A percentile compares a stretch with the other conserved stretches of the same genome.
Conservation (phyloP, 2,329 filamentous ascomycete species). For the Colletotrichum sp. region DNA sequence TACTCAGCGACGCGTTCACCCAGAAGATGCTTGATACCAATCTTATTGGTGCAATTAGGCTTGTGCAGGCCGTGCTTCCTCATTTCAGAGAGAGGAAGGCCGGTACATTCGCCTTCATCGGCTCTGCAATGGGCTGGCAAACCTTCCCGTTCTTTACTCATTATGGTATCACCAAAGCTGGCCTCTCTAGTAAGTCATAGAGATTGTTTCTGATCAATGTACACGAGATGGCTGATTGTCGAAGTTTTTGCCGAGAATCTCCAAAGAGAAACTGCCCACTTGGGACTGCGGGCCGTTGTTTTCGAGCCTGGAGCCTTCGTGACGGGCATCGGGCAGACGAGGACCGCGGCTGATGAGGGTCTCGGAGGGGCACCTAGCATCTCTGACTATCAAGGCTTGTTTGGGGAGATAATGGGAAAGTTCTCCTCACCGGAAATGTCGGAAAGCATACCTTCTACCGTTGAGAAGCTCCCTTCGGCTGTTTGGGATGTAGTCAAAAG, state of each 20-base stretch:
- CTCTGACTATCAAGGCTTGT: slow-evolving; percentile 25
- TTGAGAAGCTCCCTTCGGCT: slow-evolving; percentile 23
- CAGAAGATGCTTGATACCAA: slow-evolving; percentile 32
- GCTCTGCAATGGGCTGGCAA: slow-evolving; percentile 21
- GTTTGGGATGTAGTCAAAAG: slow-evolving; percentile 33
- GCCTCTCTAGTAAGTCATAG: background rate
- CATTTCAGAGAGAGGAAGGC: slow-evolving; percentile 28
- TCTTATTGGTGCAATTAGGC: slow-evolving; percentile 30
- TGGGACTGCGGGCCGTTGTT: background rate
- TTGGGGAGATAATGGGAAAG: slow-evolving; percentile 24
- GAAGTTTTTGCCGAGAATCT: background rate
- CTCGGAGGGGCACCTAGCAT: background rate
- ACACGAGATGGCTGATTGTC: background rate
- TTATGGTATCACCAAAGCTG: slow-evolving; percentile 32
- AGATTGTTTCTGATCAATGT: background rate
- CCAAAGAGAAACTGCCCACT: background rate
- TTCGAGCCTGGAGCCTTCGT: slow-evolving; percentile 13
- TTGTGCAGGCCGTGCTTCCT: slow-evolving; percentile 30
- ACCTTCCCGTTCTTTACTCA: slow-evolving; percentile 26
- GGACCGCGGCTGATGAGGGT: slow-evolving; percentile 21
- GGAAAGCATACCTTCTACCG: slow-evolving; percentile 30
- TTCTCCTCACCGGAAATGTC: slow-evolving; percentile 24
- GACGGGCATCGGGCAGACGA: slow-evolving; percentile 23
- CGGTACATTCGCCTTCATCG: slow-evolving; percentile 33
- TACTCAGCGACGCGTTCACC: slow-evolving; percentile 28